phyloP scores from a whole-genome alignment of 228 moss, liverwort and hornwort genomes.

The Sphagnum magellanicum region DNA sequence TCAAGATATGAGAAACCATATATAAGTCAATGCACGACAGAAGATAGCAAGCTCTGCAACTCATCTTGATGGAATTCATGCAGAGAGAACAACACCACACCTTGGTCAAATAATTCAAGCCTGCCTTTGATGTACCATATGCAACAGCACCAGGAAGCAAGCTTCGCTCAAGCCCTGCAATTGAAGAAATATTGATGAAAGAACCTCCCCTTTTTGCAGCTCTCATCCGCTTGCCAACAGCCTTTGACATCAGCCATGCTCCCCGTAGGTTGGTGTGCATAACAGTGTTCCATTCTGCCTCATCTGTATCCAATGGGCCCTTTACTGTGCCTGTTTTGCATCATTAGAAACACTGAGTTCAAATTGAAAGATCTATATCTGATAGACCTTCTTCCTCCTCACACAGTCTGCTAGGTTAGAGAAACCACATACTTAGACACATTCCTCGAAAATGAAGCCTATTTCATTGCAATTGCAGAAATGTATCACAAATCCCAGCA shows the following conservation, averaged over 20 bases:
- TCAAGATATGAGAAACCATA: no score
- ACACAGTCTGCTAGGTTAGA: background rate
- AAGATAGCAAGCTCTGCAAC: background rate
- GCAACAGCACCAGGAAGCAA: conserved; percentile 45
- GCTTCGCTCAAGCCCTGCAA: conserved; percentile 47
- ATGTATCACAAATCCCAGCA: background rate
- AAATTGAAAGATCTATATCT: background rate
- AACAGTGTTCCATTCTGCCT: conserved; percentile 59
- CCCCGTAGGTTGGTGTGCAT: conserved; percentile 69
- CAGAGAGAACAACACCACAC: conserved; percentile 10
- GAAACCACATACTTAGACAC: no score
- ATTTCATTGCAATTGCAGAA: background rate
- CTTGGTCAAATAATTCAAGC: conserved; percentile 57
- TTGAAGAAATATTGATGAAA: conserved; percentile 72
- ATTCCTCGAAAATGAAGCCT: no score
- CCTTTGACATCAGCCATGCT: conserved; percentile 74
- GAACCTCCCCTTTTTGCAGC: conserved; percentile 52
- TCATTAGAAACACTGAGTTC: background rate
- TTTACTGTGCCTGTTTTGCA: conserved; percentile 41
- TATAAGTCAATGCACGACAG: no score
- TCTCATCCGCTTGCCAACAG: conserved; percentile 58
- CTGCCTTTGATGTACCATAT: conserved; percentile 64
- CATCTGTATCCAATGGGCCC: conserved; percentile 38
- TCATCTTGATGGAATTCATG: background rate
- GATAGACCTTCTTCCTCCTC: background rate